These are phyloP conservation scores for Globisporangium abappressorium DNA, from an alignment of 352 stramenopile species.

Conservation along the genomic window DNA sequence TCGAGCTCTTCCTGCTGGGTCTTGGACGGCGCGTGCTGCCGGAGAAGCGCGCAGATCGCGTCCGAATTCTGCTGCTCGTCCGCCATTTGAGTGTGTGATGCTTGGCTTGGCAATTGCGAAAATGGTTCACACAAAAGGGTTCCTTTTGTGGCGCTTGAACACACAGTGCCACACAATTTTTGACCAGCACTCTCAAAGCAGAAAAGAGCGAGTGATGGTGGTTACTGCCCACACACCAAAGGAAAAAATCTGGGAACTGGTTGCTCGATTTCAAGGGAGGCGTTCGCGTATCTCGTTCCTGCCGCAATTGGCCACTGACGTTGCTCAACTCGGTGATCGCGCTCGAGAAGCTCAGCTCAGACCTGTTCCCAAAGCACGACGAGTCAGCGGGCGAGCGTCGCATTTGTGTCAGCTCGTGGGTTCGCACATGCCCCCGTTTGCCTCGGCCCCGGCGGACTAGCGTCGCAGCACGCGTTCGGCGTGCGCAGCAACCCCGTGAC, in stretches of 20 bases:
- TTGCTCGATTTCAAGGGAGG: slow-evolving; percentile 45
- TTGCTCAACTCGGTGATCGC: slow-evolving; percentile 91
- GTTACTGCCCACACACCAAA: neutral
- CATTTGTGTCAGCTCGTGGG: slow-evolving; percentile 79
- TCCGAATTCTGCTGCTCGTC: slow-evolving; percentile 8
- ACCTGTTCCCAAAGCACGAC: slow-evolving; percentile 85
- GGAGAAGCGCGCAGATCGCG: slow-evolving; percentile 25
- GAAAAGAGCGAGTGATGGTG: slow-evolving; percentile 3
- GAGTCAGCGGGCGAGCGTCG: slow-evolving; percentile 51
- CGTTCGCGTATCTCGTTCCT: slow-evolving; percentile 87
- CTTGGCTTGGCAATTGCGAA: slow-evolving; percentile 11
- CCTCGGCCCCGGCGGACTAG: slow-evolving; percentile 90
- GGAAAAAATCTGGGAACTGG: neutral
- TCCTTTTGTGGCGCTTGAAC: no score
- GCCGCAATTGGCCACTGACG: slow-evolving; percentile 88
- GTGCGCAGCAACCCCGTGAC: no score
- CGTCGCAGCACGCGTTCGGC: slow-evolving; percentile 78
- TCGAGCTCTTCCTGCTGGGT: slow-evolving; percentile 42
- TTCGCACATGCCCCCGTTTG: slow-evolving; percentile 91
- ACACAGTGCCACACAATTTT: neutral
- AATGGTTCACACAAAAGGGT: slow-evolving; percentile 5
- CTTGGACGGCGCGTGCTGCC: slow-evolving; percentile 15
- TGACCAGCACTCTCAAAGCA: slow-evolving; percentile 5
- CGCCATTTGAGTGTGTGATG: neutral
- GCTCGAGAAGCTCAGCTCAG: slow-evolving; percentile 83